Base-by-base conservation (phyloP, 306 rosid genomes). In the Morella rubra region DNA sequence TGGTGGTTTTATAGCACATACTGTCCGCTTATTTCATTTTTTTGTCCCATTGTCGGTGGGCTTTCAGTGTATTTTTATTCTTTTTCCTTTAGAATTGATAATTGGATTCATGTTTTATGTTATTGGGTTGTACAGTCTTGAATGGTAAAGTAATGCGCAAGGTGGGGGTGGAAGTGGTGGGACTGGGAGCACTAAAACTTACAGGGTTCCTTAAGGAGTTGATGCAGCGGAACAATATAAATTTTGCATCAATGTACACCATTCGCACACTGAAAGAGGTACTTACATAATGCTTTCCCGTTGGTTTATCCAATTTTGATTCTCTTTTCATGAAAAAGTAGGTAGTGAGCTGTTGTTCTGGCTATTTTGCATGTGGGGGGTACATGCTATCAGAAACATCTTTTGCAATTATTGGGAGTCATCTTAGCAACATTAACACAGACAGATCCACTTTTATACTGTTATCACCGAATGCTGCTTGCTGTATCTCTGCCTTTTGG, bases 191-290 rank as follows among this genome's bases (percentile, higher is more conserved):
- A 32, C 72, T 94, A 53, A 94, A 90, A 78, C 93, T 92, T 74
- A 94, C 97, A 10, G 97, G 91, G 47, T 83, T 82, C 85, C 97
- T 91, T 49, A 89, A 80, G 87, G 98, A 90, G 83, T 84, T 85
- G 84, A 90, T 94, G 98, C 91, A 84, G 79, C 84, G 67, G 84
- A 90, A 85, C 81, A 89, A 90, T 69, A 73, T 90, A 62, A 86
- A 9, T 74, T 94, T 90, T 69, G 89, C 89, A 78, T 91, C 98
- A 15, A 62, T 86, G 76, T 86, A 89, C 87, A 91, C 98, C 27
- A 87, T 93, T 80, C 90, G 91, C 72, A 80, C 91, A 47, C 83
- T 91, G 76, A 89, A 93, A 87, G 98, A 91, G 98, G 97, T 94
- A 86, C 44, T 47, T 8, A 8, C 69, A 2, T 41, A 84, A 24